phyloP scores from a whole-genome alignment of 495 filamentous ascomycete genomes.

The Viridothelium virens region DNA sequence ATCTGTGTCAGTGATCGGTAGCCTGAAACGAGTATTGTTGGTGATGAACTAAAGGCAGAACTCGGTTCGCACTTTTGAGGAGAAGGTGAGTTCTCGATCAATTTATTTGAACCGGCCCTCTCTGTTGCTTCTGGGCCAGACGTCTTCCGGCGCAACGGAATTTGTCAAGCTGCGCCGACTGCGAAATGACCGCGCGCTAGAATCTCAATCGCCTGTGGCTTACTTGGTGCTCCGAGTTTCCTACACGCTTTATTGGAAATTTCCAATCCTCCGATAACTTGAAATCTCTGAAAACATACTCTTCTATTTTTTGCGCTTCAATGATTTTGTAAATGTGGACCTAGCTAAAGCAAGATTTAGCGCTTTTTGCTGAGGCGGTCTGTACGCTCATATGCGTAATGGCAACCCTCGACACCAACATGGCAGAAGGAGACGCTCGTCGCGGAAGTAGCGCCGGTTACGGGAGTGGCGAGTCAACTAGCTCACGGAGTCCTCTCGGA shows the following conservation, averaged over 20 bases:
- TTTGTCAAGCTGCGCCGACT: slow-evolving; percentile 6
- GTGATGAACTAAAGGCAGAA: not conserved
- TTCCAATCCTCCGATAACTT: not conserved
- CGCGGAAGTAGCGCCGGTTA: slow-evolving; percentile 10
- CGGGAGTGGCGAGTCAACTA: slow-evolving; percentile 17
- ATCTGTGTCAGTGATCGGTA: not conserved
- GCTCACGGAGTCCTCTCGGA: slow-evolving; percentile 45
- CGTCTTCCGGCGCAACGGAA: not conserved
- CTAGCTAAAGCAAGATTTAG: not conserved
- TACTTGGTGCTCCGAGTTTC: not conserved
- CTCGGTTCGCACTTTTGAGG: not conserved
- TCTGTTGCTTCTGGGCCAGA: not conserved
- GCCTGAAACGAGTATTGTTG: not conserved
- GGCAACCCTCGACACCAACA: not conserved
- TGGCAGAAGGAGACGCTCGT: slow-evolving; percentile 4
- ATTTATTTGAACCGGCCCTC: not conserved
- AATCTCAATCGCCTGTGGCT: not conserved
- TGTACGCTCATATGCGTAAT: not conserved
- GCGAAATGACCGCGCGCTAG: not conserved
- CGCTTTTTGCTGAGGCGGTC: not conserved
- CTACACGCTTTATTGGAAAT: not conserved
- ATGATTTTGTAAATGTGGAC: not conserved
- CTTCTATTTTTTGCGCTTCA: not conserved
- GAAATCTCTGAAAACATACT: not conserved
- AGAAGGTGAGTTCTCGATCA: not conserved